Evolutionary conservation across 2,329 filamentous ascomycete genomes (phyloP), one percentile per base, ranked within the genome.

Genomic region (Zalaria obscura): DNA sequence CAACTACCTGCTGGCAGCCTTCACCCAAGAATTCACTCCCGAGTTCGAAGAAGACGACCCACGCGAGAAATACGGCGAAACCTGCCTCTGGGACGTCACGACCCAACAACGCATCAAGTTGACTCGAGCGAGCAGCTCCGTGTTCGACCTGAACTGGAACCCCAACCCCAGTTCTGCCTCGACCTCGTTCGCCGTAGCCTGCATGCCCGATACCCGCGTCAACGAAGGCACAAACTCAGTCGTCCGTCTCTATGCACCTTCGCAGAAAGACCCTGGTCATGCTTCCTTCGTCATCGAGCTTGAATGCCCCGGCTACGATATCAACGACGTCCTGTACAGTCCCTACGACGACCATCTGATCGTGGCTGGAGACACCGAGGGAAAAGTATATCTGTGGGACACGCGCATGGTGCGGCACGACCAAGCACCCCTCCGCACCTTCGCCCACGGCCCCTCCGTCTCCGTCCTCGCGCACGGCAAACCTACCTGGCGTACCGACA

Each of bases 331-430:
- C 1, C 60, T 69, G 0, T 54, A 52, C 42, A 63, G 62, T 42
- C 67, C 67, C 0, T 53, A 65, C 40, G 62, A 70, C 40, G 59
- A 69, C 1, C 64, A 67, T 32, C 61, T 76, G 41, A 58, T 78
- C 8, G 70, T 73, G 5, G 73, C 72, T 8, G 73, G 74, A 7
- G 77, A 75, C 46, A 79, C 76, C 0, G 66, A 77, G 53, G 73
- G 75, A 2, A 61, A 61, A 27, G 70, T 72, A 0, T 78, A 78
- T 53, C 61, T 79, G 4, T 80, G 75, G 74, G 76, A 80, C 51
- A 54, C 62, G 27, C 70, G 76, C 1, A 54, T 44, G 35, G 50
- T 50, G 3, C 46, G 45, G 25, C 57, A 57, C 9, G 60, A 62
- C 1, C 57, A 66, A 31, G 46, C 53, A 10, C 59, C 69, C 6